These are phyloP conservation scores for Mucor mucedo DNA, from an alignment of 371 early-diverging fungal genomes.

Conservation along the genomic window DNA sequence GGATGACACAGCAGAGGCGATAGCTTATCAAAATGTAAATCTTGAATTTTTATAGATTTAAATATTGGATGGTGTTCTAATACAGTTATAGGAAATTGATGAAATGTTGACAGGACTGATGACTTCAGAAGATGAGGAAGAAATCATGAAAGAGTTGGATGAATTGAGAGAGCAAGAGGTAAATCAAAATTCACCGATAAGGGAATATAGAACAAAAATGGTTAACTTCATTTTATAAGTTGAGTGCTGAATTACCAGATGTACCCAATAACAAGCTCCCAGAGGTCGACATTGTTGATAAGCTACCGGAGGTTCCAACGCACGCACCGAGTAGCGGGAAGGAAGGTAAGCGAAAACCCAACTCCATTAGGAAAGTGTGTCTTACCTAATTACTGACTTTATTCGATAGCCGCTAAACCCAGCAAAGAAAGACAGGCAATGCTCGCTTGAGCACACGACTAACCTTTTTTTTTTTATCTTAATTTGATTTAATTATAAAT, in stretches of 20 bases:
- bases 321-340: conserved; percentile 26
- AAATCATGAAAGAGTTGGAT: conserved; percentile 80
- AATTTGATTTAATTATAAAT: neutral
- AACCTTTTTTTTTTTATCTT: neutral
- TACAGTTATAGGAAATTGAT: conserved; percentile 72
- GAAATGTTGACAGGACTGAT: conserved; percentile 75
- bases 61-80: neutral
- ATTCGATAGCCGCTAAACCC: conserved; percentile 12
- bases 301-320: conserved; percentile 42
- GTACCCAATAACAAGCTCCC: conserved; percentile 40
- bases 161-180: conserved; percentile 57
- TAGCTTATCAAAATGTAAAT: conserved; percentile 89
- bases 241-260: conserved; percentile 41
- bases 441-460: conserved; percentile 20
- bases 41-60: no score
- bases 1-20: conserved; percentile 95
- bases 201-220: conserved; percentile 3
- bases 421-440: conserved; percentile 28
- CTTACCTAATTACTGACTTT: neutral
- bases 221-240: conserved; percentile 17
- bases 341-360: conserved; percentile 10
- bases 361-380: neutral
- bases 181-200: neutral
- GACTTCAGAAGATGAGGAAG: conserved; percentile 85
- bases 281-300: conserved; percentile 6